Evolutionary conservation across 2,329 filamentous ascomycete species (phyloP).

Genomic region (Alternaria ethzedia): DNA sequence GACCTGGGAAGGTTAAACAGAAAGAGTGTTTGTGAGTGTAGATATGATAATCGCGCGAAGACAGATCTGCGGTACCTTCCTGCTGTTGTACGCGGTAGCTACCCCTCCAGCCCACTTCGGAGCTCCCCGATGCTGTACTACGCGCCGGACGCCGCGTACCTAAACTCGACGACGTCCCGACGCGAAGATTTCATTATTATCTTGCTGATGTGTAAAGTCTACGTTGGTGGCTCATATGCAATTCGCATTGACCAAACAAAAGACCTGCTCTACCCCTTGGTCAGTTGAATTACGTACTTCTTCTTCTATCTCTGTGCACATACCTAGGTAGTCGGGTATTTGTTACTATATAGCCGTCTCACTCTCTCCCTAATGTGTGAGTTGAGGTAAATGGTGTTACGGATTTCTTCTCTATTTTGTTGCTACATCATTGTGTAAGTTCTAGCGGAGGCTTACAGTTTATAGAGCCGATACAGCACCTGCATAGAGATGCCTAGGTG

Average conservation of each 20-base stretch:
- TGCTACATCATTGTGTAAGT: background rate
- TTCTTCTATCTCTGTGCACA: no score
- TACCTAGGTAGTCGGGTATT: no score
- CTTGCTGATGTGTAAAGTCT: background rate
- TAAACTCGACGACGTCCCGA: background rate
- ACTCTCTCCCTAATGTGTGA: background rate
- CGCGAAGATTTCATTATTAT: fast-evolving
- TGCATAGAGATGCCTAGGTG: no score
- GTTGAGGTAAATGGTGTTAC: background rate
- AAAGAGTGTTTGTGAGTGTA: background rate
- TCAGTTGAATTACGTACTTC: background rate
- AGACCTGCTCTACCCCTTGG: background rate
- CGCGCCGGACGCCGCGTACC: conserved; percentile 2
- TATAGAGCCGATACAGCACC: no score
- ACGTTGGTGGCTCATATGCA: background rate
- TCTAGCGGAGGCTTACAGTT: no score
- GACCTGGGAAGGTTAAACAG: background rate
- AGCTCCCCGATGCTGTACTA: conserved; percentile 1
- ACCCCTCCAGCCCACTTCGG: conserved; percentile 10
- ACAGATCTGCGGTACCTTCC: background rate
- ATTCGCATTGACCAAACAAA: background rate
- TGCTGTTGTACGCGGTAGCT: background rate
- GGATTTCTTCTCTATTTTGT: background rate
- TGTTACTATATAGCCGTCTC: background rate
- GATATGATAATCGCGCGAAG: background rate